A percentile compares a stretch with the other conserved stretches of the same genome.
These are phyloP conservation scores for Monilinia fructicola DNA, from an alignment of 2,329 filamentous ascomycete genomes.

Conservation along the genomic window DNA sequence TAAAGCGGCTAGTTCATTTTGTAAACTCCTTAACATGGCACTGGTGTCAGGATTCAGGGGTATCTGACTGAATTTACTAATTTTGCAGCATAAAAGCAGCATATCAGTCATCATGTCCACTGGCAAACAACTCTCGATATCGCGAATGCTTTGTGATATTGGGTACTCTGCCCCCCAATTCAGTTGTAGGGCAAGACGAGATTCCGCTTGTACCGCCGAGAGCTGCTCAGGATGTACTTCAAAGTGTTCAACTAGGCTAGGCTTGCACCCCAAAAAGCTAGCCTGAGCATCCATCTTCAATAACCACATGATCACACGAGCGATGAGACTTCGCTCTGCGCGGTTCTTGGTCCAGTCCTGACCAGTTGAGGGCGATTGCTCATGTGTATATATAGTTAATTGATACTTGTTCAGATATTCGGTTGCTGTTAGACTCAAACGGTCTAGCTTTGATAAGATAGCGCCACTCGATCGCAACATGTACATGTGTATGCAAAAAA, in stretches of 20 bases:
- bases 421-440: constrained; percentile 20
- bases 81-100: constrained; percentile 22
- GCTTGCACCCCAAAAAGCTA: constrained; percentile 26
- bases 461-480: constrained; percentile 19
- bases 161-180: constrained; percentile 27
- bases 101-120: constrained; percentile 29
- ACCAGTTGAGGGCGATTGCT: neutral
- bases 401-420: constrained; percentile 17
- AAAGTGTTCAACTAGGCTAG: constrained; percentile 24
- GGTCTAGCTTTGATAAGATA: constrained; percentile 21
- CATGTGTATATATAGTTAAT: neutral
- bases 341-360: neutral
- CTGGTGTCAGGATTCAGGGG: neutral
- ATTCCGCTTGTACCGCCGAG: constrained; percentile 19
- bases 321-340: constrained; percentile 21
- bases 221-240: constrained; percentile 19
- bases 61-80: neutral
- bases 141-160: constrained; percentile 27
- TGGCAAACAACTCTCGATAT: constrained; percentile 26
- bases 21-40: neutral
- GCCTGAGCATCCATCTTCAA: constrained; percentile 28
- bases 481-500: constrained; percentile 25
- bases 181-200: constrained; percentile 25
- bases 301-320: constrained; percentile 26
- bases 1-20: neutral